These are phyloP conservation scores for Thozetella sp. DNA, from an alignment of 495 filamentous ascomycete genomes.

Conservation along the genomic window DNA sequence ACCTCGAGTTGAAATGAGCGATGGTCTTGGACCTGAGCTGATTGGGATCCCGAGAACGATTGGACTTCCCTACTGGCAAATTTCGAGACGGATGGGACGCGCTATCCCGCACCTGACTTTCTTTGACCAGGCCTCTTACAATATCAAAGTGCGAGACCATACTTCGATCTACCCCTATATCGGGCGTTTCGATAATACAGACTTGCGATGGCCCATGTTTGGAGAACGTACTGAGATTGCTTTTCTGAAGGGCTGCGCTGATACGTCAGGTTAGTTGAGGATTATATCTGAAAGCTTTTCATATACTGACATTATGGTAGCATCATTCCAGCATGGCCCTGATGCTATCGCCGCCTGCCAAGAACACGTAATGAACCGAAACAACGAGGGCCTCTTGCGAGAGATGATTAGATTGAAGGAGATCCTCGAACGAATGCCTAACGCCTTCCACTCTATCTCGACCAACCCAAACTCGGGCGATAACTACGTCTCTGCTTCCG, in stretches of 20 bases:
- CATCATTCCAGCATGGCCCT: slow-evolving; percentile 43
- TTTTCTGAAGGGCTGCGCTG: slow-evolving; percentile 44
- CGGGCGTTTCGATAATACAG: slow-evolving; percentile 50
- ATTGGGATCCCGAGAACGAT: slow-evolving; percentile 47
- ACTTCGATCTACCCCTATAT: slow-evolving; percentile 47
- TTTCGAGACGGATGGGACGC: slow-evolving; percentile 48
- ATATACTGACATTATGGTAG: too few species aligned
- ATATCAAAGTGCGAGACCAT: slow-evolving; percentile 48
- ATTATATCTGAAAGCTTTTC: too few species aligned
- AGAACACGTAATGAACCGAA: slow-evolving; percentile 51
- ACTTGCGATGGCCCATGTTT: slow-evolving; percentile 53
- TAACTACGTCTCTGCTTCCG: slow-evolving; percentile 40
- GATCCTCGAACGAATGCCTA: slow-evolving; percentile 51
- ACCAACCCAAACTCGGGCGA: slow-evolving; percentile 51
- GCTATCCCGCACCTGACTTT: slow-evolving; percentile 51
- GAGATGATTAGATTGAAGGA: slow-evolving; percentile 50
- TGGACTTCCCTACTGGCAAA: slow-evolving; percentile 45
- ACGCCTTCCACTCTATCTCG: slow-evolving; percentile 52
- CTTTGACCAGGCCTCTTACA: slow-evolving; percentile 51
- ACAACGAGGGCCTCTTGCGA: slow-evolving; percentile 45
- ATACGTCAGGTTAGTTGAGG: too few species aligned
- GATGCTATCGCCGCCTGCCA: slow-evolving; percentile 50
- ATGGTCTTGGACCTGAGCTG: slow-evolving; percentile 47
- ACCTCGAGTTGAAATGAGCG: slow-evolving; percentile 46
- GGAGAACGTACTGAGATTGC: slow-evolving; percentile 49